Conservation (phyloP, 208 protist species). For the Leishmania gerbilli region DNA sequence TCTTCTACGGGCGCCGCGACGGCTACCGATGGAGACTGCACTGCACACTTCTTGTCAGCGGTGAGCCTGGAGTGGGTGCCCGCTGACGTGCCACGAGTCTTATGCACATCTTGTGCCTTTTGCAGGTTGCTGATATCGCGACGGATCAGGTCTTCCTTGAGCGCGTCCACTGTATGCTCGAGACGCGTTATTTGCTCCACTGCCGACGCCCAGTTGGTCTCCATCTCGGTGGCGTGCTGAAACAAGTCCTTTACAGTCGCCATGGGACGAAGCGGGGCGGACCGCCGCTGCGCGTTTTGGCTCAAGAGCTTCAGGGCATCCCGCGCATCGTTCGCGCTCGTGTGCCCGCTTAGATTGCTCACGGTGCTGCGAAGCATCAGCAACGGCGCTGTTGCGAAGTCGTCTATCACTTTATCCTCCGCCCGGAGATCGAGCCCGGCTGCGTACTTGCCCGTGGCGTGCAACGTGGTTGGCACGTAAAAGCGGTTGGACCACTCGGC, state of each 20-base stretch:
- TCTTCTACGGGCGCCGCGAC: not conserved
- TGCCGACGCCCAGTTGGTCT: conserved; percentile 76
- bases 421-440: conserved; percentile 69
- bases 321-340: conserved; percentile 58
- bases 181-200: conserved; percentile 66
- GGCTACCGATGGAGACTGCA: conserved; percentile 1
- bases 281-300: conserved; percentile 43
- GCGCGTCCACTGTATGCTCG: conserved; percentile 49
- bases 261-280: conserved; percentile 47
- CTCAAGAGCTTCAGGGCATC: conserved; percentile 64
- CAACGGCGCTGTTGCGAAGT: conserved; percentile 65
- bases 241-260: conserved; percentile 66
- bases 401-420: conserved; percentile 79
- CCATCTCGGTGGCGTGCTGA: conserved; percentile 69
- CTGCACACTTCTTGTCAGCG: not conserved
- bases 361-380: conserved; percentile 67
- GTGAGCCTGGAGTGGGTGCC: not conserved
- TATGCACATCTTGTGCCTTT: conserved; percentile 2
- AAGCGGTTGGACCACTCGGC: conserved; percentile 87
- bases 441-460: conserved; percentile 63
- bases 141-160: conserved; percentile 52
- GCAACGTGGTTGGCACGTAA: conserved; percentile 68
- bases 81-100: not conserved
- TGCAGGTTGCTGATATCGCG: conserved; percentile 20
- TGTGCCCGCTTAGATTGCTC: conserved; percentile 43